Evolutionary conservation across 129 eudicot species (phyloP).

Genomic region (Pulicaria dysenterica): DNA sequence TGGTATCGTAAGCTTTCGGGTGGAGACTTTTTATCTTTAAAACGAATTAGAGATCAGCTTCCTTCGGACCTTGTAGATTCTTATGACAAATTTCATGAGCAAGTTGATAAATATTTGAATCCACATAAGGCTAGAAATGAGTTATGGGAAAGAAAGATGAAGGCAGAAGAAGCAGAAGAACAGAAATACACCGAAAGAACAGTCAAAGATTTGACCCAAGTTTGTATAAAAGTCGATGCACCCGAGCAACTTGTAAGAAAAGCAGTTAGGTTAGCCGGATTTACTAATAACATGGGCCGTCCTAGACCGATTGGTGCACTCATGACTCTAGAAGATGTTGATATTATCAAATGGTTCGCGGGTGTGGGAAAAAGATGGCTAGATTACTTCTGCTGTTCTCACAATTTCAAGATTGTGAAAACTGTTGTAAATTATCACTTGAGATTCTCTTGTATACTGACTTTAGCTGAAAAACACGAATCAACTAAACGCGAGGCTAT

Average conservation of each 20-base stretch:
- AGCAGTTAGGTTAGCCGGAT: conserved; percentile 65
- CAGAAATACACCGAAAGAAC: conserved; percentile 61
- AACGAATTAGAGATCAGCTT: conserved; percentile 78
- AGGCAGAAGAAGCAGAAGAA: conserved; percentile 68
- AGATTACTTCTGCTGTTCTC: conserved; percentile 68
- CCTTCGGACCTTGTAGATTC: conserved; percentile 72
- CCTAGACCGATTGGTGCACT: conserved; percentile 77
- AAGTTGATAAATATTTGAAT: conserved; percentile 73
- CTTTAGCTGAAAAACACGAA: conserved; percentile 90
- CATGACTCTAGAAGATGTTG: conserved; percentile 73
- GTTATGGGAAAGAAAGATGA: conserved; percentile 51
- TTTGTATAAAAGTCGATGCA: conserved; percentile 73
- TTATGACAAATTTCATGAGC: conserved; percentile 72
- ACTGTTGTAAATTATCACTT: conserved; percentile 75
- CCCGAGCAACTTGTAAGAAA: conserved; percentile 66
- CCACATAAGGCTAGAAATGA: conserved; percentile 66
- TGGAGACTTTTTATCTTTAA: conserved; percentile 79
- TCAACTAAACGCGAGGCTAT: conserved; percentile 79
- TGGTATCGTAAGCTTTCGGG: conserved; percentile 65
- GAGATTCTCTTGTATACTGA: conserved; percentile 83
- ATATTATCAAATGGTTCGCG: conserved; percentile 86
- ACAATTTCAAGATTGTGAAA: conserved; percentile 69
- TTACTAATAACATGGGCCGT: conserved; percentile 94
- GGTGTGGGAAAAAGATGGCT: conserved; percentile 92
- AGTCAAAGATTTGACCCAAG: conserved; percentile 72